Evolutionary conservation across 2,329 filamentous ascomycete species (phyloP), one percentile per base, ranked within the genome.

Genomic region (Ophiostoma sp.): DNA sequence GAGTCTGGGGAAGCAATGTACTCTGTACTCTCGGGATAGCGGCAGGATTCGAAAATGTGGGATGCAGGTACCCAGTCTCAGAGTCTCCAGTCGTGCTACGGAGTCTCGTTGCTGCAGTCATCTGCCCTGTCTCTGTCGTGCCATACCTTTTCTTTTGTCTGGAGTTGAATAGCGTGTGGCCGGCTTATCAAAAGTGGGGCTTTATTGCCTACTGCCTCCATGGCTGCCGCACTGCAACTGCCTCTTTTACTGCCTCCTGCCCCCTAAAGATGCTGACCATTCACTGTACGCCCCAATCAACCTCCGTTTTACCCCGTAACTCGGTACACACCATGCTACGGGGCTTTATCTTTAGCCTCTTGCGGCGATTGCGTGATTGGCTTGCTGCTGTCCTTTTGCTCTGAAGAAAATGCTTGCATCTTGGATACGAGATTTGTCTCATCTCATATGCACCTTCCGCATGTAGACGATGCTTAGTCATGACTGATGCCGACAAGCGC

Each of bases 91-190:
- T 62, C 23, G 57, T 62, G 27, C 57, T 48, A 48, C 44, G 17
- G 44, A 48, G 44, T 48, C 44, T 48, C 3, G 44, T 48, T 48
- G 44, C 44, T 48, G 44, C 44, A 48, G 44, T 48, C 44, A 48
- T 48, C 44, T 48, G 44, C 17, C 44, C 44, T 48, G 44, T 20
- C 41, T 17, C 20, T 33, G 27, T 62, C 57, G 57, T 57, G 52
- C 31, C 52, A 57, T 62, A 33, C 57, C 57, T 17, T 62, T 17
- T 62, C 57, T 17, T 62, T 17, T 62, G 57, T 35, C 23, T 62
- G 57, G 57, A 62, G 57, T 62, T 62, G 57, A 62, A 33, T 35
- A 57, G 52, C 57, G 57, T 62, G 54, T 60, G 54, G 23, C 54
- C 54, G 27, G 54, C 54, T 62, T 62, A 33, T 33, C 57, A 62